These are phyloP conservation scores for Schrenkiella parvula DNA, from an alignment of 345 rosid genomes.

Conservation along the genomic window DNA sequence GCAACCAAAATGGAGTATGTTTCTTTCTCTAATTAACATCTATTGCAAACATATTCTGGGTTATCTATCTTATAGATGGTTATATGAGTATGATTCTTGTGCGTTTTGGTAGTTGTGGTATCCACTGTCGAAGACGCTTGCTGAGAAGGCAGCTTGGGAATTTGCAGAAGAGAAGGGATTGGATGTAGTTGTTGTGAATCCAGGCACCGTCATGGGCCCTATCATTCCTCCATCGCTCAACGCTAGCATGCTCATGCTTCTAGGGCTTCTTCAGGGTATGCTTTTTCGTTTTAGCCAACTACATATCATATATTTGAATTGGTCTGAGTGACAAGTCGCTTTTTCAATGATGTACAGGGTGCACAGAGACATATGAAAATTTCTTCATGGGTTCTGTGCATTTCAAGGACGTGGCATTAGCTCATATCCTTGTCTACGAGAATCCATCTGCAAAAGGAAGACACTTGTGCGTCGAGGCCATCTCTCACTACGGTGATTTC, in stretches of 20 bases:
- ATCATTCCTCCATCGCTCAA: slow-evolving; percentile 63
- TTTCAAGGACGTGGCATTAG: slow-evolving; percentile 86
- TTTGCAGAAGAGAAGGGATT: slow-evolving; percentile 67
- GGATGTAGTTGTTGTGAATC: slow-evolving; percentile 90
- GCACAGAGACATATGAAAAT: slow-evolving; percentile 69
- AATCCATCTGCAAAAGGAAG: slow-evolving; percentile 74
- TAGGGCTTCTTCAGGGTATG: slow-evolving; percentile 69
- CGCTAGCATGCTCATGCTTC: slow-evolving; percentile 80
- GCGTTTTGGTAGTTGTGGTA: slow-evolving; percentile 66
- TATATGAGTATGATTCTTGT: not conserved
- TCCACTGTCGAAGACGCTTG: slow-evolving; percentile 78
- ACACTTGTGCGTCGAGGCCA: slow-evolving; percentile 82
- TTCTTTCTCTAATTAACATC: slow-evolving; percentile 20
- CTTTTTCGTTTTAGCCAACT: not conserved
- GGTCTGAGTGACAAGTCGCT: not conserved
- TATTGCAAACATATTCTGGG: not conserved
- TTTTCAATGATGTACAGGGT: slow-evolving; percentile 43
- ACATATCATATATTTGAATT: not conserved
- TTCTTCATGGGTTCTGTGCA: slow-evolving; percentile 88
- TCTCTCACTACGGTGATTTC: slow-evolving; percentile 87
- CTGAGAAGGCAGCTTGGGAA: slow-evolving; percentile 92
- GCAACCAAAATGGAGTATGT: slow-evolving; percentile 64
- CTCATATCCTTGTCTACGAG: slow-evolving; percentile 85
- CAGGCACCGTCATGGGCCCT: slow-evolving; percentile 93
- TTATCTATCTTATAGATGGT: not conserved